Evolutionary conservation across 805 yeast species (phyloP).

Genomic region (Danielozyma ontarioensis): DNA sequence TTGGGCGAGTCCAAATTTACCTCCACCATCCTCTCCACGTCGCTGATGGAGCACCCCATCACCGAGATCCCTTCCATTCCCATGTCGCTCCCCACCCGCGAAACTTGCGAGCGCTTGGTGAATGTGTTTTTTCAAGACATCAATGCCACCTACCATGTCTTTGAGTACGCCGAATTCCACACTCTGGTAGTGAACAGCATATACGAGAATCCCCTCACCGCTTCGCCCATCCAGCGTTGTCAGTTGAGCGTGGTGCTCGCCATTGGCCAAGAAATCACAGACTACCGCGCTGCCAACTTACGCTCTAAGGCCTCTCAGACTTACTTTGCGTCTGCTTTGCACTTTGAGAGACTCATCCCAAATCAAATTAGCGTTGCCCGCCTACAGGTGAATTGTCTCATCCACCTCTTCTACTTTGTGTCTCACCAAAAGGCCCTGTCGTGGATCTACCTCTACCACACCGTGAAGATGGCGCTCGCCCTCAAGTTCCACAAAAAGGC

Average conservation of each 20-base stretch:
- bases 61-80: neutral
- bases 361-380: neutral
- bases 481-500: slow-evolving; percentile 2
- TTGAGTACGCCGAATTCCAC: neutral
- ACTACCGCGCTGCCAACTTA: neutral
- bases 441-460: slow-evolving; percentile 3
- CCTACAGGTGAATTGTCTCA: neutral
- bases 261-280: neutral
- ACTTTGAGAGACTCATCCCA: neutral
- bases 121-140: neutral
- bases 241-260: neutral
- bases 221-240: neutral
- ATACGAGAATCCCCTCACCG: neutral
- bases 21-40: neutral
- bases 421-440: slow-evolving; percentile 2
- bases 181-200: neutral
- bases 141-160: neutral
- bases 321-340: neutral
- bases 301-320: neutral
- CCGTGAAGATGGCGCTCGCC: slow-evolving; percentile 5
- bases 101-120: neutral
- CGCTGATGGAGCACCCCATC: neutral
- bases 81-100: neutral
- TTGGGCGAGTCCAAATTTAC: neutral
- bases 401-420: slow-evolving; percentile 1